Evolutionary conservation across 2,329 filamentous ascomycete genomes (phyloP), one percentile per base, ranked within the genome.

Genomic region (Leptodontidium sp.): DNA sequence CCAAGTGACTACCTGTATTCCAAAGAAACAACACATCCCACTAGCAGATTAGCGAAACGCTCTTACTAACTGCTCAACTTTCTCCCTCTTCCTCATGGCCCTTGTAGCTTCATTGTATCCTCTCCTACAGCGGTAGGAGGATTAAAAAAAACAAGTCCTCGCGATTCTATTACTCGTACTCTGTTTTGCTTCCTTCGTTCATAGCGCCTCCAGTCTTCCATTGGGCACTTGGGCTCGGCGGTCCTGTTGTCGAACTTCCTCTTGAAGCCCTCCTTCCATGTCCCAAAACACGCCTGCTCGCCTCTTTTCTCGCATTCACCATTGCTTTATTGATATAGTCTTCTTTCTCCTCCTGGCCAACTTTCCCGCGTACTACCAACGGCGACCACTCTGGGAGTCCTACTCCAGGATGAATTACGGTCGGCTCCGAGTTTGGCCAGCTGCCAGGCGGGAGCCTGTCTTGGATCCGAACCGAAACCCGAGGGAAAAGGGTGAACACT

Each of bases 401-500:
- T 21, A 35, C 38, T 47, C 71, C 69, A 35, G 58, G 57, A 64
- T 72, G 50, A 32, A 72, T 66, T 12, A 43, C 15, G 40, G 38
- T 64, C 32, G 29, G 52, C 43, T 45, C 47, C n/a, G 26, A 53
- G n/a, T 61, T 21, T 50, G 61, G 68, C 50, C 29, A 65, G 40
- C 66, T 63, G 50, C 68, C 65, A 58, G 65, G 65, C 38, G 26
- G 58, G 53, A 32, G 52, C 26, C 49, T 58, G 53, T 66, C 47
- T 24, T 53, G 17, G 47, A 32, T 58, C 26, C 47, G 57, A 67
- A 63, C 66, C n/a, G 59, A 24, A 32, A 72, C 47, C 29, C 59
- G 64, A 43, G 70, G 70, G 64, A 70, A 72, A 21, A 72, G 63
- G 50, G 63, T 68, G 64, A 70, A 62, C 7, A 70, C 53, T 43